Conservation (phyloP, 2,329 filamentous ascomycete genomes). For the Fusarium virguliforme region DNA sequence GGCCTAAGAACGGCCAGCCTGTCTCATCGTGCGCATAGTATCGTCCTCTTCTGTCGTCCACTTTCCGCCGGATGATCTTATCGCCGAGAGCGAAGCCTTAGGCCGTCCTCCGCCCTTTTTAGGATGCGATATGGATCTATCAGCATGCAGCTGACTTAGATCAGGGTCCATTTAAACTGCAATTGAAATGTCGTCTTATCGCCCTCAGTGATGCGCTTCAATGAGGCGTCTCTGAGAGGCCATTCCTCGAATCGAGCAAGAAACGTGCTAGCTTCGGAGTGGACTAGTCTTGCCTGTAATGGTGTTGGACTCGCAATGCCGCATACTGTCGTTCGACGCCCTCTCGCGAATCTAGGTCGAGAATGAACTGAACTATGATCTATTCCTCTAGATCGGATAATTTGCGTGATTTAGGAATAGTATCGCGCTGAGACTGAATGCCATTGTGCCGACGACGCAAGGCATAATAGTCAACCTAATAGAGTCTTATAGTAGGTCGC, state of each 20-base stretch:
- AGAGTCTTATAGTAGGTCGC: too few species aligned
- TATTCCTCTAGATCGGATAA: too few species aligned
- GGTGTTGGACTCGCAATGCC: not conserved
- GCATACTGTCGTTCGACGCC: not conserved
- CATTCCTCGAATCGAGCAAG: not conserved
- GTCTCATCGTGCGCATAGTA: slow-evolving; percentile 7
- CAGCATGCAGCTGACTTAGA: not conserved
- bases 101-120: not conserved
- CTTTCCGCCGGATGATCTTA: slow-evolving; percentile 6
- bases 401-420: too few species aligned
- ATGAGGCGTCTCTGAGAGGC: not conserved
- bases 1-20: slow-evolving; percentile 3
- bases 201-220: not conserved
- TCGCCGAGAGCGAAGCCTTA: not conserved
- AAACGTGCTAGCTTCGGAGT: not conserved
- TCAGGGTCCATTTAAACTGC: not conserved
- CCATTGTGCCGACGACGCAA: too few species aligned
- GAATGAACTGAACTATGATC: too few species aligned
- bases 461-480: too few species aligned
- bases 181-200: not conserved
- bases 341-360: too few species aligned
- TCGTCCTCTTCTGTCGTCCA: slow-evolving; percentile 16
- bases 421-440: too few species aligned
- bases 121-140: not conserved
- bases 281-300: not conserved